A percentile compares a stretch with the other conserved stretches of the same genome.
These are phyloP conservation scores for Cutaneotrichosporon sp. DNA, from an alignment of 1,284 basidiomycete genomes.

Conservation along the genomic window DNA sequence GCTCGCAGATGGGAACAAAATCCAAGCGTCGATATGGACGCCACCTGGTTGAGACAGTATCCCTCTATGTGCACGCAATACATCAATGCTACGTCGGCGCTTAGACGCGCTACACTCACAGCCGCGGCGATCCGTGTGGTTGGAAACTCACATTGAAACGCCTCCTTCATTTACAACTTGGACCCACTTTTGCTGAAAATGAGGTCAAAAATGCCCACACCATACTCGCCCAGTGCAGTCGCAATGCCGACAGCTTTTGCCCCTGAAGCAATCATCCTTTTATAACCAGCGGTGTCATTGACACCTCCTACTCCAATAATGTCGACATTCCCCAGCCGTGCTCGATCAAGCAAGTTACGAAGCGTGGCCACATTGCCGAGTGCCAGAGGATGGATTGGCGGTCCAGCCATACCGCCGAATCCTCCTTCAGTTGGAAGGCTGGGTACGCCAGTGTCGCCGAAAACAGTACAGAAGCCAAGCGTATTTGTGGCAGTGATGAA, in stretches of 20 bases:
- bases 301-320: slow-evolving; percentile 20
- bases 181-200: neutral
- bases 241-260: slow-evolving; percentile 12
- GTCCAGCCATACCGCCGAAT: slow-evolving; percentile 16
- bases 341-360: slow-evolving; percentile 8
- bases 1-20: no score
- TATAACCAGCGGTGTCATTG: slow-evolving; percentile 6
- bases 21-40: no score
- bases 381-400: slow-evolving; percentile 14
- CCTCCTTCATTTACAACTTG: slow-evolving; percentile 3
- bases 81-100: no score
- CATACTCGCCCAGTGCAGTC: slow-evolving; percentile 11
- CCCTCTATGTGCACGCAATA: no score
- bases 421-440: slow-evolving; percentile 13
- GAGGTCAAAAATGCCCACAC: slow-evolving; percentile 5
- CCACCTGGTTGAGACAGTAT: no score
- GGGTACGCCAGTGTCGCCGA: neutral
- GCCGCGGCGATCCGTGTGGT: no score
- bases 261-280: slow-evolving; percentile 12
- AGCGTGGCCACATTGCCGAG: slow-evolving; percentile 14
- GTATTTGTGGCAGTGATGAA: slow-evolving; percentile 19
- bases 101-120: no score
- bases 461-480: slow-evolving; percentile 10
- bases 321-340: neutral
- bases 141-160: no score